A percentile compares a stretch with the other conserved stretches of the same genome.
These are phyloP conservation scores for Spergularia bocconei DNA, from an alignment of 148 eudicot species.

Conservation along the genomic window DNA sequence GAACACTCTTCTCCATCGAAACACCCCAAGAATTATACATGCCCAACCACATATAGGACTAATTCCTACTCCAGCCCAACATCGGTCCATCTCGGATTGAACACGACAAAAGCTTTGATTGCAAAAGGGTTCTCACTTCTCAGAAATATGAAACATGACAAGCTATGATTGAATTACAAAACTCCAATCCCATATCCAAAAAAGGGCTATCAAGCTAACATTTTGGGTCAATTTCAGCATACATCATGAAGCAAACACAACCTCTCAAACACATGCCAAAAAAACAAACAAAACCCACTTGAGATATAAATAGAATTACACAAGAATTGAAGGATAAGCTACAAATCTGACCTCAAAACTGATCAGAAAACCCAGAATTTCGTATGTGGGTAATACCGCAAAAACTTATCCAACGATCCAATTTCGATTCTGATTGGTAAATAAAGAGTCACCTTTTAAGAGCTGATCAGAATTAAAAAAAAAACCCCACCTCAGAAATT, in stretches of 20 bases:
- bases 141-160: neutral
- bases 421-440: neutral
- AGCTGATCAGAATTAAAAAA: neutral
- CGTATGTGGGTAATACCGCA: neutral
- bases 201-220: neutral
- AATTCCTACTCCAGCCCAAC: neutral
- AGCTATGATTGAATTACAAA: neutral
- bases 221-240: slow-evolving; percentile 9
- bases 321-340: slow-evolving; percentile 1
- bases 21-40: neutral
- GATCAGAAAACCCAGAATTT: neutral
- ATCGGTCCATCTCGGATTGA: neutral
- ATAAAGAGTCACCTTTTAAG: neutral
- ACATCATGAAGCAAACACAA: neutral
- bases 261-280: neutral
- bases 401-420: slow-evolving; percentile 20
- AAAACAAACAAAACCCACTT: neutral
- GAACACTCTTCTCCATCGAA: neutral
- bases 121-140: neutral
- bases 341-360: neutral
- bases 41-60: neutral
- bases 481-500: neutral
- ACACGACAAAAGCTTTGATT: neutral
- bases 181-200: neutral
- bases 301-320: neutral